Percentiles rank a stretch among this genome's conserved stretches.
These are phyloP conservation scores for Arachis hypogaea DNA, from an alignment of 306 rosid species.

Conservation along the genomic window DNA sequence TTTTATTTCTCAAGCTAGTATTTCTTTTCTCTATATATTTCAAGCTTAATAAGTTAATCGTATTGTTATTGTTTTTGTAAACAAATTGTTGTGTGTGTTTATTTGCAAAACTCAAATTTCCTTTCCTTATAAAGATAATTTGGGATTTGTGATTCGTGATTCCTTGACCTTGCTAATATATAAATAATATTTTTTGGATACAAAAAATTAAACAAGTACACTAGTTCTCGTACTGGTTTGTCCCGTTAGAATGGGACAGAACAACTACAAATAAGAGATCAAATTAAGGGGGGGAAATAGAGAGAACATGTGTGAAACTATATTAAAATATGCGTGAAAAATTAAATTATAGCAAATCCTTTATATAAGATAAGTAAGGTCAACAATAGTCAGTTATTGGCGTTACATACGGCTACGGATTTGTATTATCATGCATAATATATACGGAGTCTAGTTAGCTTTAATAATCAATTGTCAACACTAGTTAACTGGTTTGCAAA, in stretches of 20 bases:
- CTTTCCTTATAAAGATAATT: background rate
- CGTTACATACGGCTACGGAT: background rate
- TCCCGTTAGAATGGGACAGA: conserved; percentile 1
- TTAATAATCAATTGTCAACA: conserved; percentile 32
- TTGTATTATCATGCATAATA: no score
- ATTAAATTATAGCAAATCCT: background rate
- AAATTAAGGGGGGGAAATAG: background rate
- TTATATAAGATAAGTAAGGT: background rate
- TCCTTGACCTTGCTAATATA: background rate
- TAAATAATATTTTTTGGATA: background rate
- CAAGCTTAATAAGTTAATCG: no score
- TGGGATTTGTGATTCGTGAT: no score
- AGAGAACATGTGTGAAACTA: background rate
- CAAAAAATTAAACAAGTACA: background rate
- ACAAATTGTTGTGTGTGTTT: no score
- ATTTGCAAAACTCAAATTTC: background rate
- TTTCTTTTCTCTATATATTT: no score
- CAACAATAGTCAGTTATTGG: conserved; percentile 10
- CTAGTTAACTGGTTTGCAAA: conserved; percentile 10
- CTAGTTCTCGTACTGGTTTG: background rate
- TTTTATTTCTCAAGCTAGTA: no score
- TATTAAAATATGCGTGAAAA: background rate
- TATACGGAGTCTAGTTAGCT: no score
- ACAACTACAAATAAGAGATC: background rate
- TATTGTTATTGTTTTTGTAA: no score